These are phyloP conservation scores for Phallus indusiatus DNA, from an alignment of 768 basidiomycete genomes.

Conservation along the genomic window DNA sequence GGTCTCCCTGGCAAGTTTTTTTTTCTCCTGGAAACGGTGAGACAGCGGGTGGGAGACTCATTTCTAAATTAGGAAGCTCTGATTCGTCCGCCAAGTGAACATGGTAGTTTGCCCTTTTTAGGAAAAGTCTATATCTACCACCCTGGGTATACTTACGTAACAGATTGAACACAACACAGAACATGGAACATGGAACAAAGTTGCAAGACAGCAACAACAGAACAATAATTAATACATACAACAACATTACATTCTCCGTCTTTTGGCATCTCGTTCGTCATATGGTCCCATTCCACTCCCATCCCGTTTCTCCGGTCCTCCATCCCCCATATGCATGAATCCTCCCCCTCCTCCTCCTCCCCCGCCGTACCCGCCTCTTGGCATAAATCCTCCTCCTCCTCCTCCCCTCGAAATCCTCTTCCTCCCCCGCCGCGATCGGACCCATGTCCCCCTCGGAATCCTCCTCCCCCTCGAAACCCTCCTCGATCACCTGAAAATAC, in stretches of 20 bases:
- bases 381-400: conserved; percentile 30
- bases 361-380: conserved; percentile 11
- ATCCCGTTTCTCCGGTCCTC: conserved; percentile 23
- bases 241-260: conserved; percentile 55
- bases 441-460: conserved; percentile 20
- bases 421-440: conserved; percentile 22
- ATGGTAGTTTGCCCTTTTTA: not conserved
- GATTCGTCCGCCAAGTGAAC: not conserved
- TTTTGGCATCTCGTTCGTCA: conserved; percentile 76
- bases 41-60: not conserved
- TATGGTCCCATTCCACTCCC: conserved; percentile 58
- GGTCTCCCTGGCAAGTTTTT: not conserved
- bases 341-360: conserved; percentile 34
- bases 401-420: conserved; percentile 30
- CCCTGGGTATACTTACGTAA: conserved; percentile 2
- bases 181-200: not conserved
- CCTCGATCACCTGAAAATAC: conserved; percentile 19
- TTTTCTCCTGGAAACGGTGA: not conserved
- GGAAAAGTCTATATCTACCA: not conserved
- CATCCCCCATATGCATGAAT: conserved; percentile 36
- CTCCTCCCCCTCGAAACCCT: conserved; percentile 19
- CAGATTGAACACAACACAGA: not conserved
- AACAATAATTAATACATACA: not conserved
- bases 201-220: not conserved
- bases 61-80: not conserved